Evolutionary conservation across 75 land plant genomes (phyloP), one percentile per base, ranked within the genome.

Genomic region (Adiantum capillusveneris): DNA sequence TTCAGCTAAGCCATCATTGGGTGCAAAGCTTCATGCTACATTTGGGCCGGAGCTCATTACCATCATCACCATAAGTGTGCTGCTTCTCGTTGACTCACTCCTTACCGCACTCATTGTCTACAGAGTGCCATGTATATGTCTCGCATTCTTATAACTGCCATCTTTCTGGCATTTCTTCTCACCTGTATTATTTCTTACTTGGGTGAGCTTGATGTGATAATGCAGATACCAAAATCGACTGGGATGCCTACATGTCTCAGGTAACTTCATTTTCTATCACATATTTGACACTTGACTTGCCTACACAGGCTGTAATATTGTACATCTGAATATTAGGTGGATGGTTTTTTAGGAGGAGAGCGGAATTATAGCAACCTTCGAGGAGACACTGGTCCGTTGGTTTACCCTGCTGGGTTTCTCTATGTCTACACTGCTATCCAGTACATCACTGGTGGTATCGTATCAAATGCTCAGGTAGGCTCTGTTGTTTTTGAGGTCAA

Each of bases 201-300:
- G 11, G 29, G 11, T 51, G 28, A 21, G 43, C 46, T 11, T 20
- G 28, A 5, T 54, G 18, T 19, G 25, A 48, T 36, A 28, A 9
- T 45, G 34, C 79, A 92, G 94, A 92, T 68, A 92, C 98, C 1
- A 92, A 92, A 76, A 88, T 88, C 16, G 98, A 88, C 54, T 92
- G 98, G 95, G 95, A 92, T 68, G 95, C 95, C 22, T 92, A 92
- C 67, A 92, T 92, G 95, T 73, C 94, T n/a, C 97, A 92, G 84
- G 97, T 90, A 31, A 57, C 5, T 1, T 20, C 48, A 14, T 61
- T 30, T 28, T 20, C 0, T 11, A 6, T 28, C 14, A 26, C 16
- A 11, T 57, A 14, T 13, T 19, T 16, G 48, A 21, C 12, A 26
- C 25, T 16, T 21, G 27, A 16, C 7, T 25, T 11, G 24, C 29